These are phyloP conservation scores for Penstemon barbatus DNA, from an alignment of 257 asterid species.

Conservation along the genomic window DNA sequence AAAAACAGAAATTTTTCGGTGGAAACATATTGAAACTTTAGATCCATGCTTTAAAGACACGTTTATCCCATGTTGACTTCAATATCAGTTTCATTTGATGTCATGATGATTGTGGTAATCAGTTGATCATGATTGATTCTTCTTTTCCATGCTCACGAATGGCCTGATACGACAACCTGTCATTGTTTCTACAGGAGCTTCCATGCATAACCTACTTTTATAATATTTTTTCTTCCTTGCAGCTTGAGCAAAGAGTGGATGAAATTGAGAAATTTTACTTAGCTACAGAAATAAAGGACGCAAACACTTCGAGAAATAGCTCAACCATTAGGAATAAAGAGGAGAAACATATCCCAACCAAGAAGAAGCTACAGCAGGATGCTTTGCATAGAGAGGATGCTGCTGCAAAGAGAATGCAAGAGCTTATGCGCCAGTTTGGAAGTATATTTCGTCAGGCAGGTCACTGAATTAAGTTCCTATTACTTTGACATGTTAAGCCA, in stretches of 20 bases:
- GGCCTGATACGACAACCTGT: constrained; percentile 8
- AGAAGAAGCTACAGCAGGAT: constrained; percentile 84
- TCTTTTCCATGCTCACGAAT: constrained; percentile 16
- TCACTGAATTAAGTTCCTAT: constrained; percentile 27
- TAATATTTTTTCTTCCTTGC: constrained; percentile 32
- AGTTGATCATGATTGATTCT: neutral
- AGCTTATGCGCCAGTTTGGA: constrained; percentile 96
- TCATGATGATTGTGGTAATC: neutral
- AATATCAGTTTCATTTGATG: constrained; percentile 17
- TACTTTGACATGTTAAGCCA: constrained; percentile 3
- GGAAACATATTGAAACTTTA: too few species aligned
- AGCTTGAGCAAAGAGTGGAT: constrained; percentile 81
- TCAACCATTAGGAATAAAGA: constrained; percentile 49
- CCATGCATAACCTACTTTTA: constrained; percentile 17
- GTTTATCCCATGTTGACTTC: neutral
- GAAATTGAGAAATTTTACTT: constrained; percentile 67
- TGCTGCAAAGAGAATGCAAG: constrained; percentile 95
- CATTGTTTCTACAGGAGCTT: constrained; percentile 7
- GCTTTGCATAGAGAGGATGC: constrained; percentile 90
- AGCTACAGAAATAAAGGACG: constrained; percentile 39
- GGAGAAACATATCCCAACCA: constrained; percentile 71
- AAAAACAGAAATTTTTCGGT: too few species aligned
- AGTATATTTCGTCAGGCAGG: constrained; percentile 83
- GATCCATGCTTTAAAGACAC: neutral
- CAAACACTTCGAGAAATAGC: constrained; percentile 45